Conservation (phyloP, 148 eudicot species). For the Chenopodium quinoa region DNA sequence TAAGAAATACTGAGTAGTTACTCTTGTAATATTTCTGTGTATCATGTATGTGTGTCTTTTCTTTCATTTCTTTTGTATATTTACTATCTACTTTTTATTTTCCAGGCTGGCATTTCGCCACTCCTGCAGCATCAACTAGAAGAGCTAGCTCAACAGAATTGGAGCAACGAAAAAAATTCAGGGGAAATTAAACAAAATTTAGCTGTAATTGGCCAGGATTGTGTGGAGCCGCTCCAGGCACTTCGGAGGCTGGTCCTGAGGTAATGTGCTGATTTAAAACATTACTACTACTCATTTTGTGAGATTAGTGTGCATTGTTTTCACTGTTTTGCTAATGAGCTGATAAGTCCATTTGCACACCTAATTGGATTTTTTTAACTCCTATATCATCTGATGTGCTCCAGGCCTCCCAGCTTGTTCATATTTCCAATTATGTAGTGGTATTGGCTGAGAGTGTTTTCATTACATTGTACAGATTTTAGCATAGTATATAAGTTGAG, state of each 20-base stretch:
- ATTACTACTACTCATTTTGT: not conserved
- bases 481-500: not conserved
- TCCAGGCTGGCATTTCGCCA: slow-evolving; percentile 83
- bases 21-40: not conserved
- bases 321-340: not conserved
- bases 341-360: not conserved
- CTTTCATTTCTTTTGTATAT: not conserved
- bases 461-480: not conserved
- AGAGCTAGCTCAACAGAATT: slow-evolving; percentile 54
- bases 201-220: slow-evolving; percentile 78
- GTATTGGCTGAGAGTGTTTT: not conserved
- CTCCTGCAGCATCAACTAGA: slow-evolving; percentile 77
- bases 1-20: not conserved
- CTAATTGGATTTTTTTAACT: not conserved
- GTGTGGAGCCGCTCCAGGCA: slow-evolving; percentile 90
- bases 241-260: slow-evolving; percentile 74
- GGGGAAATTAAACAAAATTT: slow-evolving; percentile 40
- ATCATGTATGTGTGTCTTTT: not conserved
- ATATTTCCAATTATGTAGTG: not conserved
- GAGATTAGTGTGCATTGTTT: not conserved
- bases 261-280: slow-evolving; percentile 36
- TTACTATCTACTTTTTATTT: slow-evolving; percentile 10
- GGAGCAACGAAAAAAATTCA: slow-evolving; percentile 25
- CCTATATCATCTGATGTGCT: not conserved
- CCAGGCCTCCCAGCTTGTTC: not conserved